Base-by-base conservation (phyloP, 1,284 basidiomycete species). In the Sporisorium reilianum region DNA sequence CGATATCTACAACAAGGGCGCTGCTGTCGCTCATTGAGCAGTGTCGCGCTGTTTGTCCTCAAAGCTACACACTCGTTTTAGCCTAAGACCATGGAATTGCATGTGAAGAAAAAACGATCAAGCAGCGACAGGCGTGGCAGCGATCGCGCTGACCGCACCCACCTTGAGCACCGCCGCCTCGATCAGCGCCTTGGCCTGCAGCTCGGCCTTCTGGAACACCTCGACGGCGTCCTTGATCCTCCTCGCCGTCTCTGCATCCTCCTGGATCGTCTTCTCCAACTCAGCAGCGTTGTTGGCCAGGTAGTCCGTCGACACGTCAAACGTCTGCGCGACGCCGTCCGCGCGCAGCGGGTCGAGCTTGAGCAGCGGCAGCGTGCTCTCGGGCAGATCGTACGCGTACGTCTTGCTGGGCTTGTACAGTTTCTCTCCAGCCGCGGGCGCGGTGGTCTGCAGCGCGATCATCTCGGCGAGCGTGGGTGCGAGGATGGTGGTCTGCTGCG, bases 221-320 rank as follows among this genome's bases (percentile, higher is more conserved):
- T 57, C 46, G 54, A 71, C 63, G 1, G 68, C 68, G 25, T 71
- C 68, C 20, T 62, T 58, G 59, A 71, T 61, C 55, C 68, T 57
- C 30, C 68, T 48, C 2, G 23, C 26, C n/a, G 63, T 71, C 58
- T 71, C 62, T 3, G 50, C 28, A 41, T 71, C 68, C 3, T 48
- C 41, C 9, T 30, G 20, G 30, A 71, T 71, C 4, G 68, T 63
- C 9, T 40, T 23, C 7, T 53, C 55, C 11, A 71, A 28, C 40
- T 53, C 32, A 18, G 52, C 34, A 0, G 62, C 68, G 41, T 28
- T 44, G 55, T 71, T 58, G n/a, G 44, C 46, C 3, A 71, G 55
- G 42, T 62, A 71, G 46, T 71, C 68, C 11, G 51, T 48, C 0
- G 25, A 12, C 5, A 65, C 14, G n/a, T 65, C 58, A n/a, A 62